A percentile compares a stretch with the other conserved stretches of the same genome.
Conservation (phyloP, 306 rosid species). For the Arachis stenosperma region DNA sequence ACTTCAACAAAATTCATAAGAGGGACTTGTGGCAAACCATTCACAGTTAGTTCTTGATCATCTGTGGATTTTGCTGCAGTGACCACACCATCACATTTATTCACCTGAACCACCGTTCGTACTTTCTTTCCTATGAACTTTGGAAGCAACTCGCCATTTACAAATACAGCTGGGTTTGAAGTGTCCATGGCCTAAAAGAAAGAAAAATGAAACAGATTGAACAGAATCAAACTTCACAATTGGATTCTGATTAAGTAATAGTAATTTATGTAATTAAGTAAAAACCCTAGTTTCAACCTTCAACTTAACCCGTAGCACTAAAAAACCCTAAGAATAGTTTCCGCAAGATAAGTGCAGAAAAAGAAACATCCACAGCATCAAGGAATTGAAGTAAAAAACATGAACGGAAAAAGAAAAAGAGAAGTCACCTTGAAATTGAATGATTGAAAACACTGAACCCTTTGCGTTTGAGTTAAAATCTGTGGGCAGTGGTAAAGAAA, state of each 20-base stretch:
- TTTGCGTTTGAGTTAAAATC: neutral
- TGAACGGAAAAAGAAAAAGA: neutral
- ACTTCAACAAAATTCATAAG: slow-evolving; percentile 50
- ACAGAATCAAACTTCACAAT: neutral
- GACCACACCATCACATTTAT: slow-evolving; percentile 37
- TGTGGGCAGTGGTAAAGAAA: too few relatives aligned
- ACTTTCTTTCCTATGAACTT: slow-evolving; percentile 58
- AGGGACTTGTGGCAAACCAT: slow-evolving; percentile 54
- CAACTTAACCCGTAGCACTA: neutral
- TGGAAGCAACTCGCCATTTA: slow-evolving; percentile 49
- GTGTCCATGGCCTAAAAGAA: slow-evolving; percentile 50
- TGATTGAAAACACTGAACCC: neutral
- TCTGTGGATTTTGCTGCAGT: slow-evolving; percentile 49
- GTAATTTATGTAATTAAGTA: too few relatives aligned
- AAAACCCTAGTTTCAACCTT: neutral
- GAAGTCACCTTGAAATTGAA: slow-evolving; percentile 4
- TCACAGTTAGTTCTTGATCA: slow-evolving; percentile 42
- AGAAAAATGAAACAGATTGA: neutral
- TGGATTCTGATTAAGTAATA: too few relatives aligned
- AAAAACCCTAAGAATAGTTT: slow-evolving; percentile 16
- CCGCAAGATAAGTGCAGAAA: slow-evolving; percentile 30
- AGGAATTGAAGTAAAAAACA: neutral
- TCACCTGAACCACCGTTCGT: slow-evolving; percentile 56
- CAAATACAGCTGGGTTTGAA: slow-evolving; percentile 59
- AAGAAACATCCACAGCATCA: neutral